Base-by-base conservation (phyloP, 768 basidiomycete species). In the Multifurca ochricompacta region DNA sequence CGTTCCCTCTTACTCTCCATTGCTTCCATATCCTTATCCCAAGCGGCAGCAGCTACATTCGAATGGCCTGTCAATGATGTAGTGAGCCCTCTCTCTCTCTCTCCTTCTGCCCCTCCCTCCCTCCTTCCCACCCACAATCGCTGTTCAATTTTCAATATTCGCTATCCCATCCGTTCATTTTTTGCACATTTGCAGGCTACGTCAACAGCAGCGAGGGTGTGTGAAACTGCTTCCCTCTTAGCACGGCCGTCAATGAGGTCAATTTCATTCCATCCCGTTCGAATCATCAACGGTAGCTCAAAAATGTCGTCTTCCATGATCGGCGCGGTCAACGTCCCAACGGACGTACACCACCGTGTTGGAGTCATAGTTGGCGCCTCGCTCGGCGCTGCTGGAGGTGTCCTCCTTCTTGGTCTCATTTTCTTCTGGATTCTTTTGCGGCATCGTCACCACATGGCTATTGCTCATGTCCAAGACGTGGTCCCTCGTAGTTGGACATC, bases 351-450 rank as follows among this genome's bases (percentile, higher is more conserved):
- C 25, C 37, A 35, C 13, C 50, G 25, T 3, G 39, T 47, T 18
- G 43, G 21, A 13, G 13, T 36, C 11, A 52, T 56, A 7, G 32
- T 52, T 9, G 55, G 31, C 5, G 39, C 32, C 44, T 52, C 37
- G 21, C 44, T 56, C 5, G 37, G 50, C 5, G 32, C 39, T 18
- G 44, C 50, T 3, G 55, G 18, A 5, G 49, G 36, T 11, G 19
- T 52, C 1, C 32, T 56, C 5, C 49, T 56, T 9, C 6, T 56
- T 9, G 55, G 50, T 2, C 27, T 56, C n/a, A 39, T 21, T n/a
- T 19, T 56, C 44, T 30, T 56, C 32, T 56, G 50, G 55, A 16
- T 47, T 10, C 16, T 47, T 13, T 16, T 47, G 25, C 55, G 45
- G 25, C 50, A 50, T 27, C 55, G 50, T 7, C 31, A 18, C 4